A percentile compares a stretch with the other conserved stretches of the same genome.
Evolutionary conservation across 2,329 filamentous ascomycete genomes (phyloP).

Genomic region (Fusarium neocosmosporiellum): DNA sequence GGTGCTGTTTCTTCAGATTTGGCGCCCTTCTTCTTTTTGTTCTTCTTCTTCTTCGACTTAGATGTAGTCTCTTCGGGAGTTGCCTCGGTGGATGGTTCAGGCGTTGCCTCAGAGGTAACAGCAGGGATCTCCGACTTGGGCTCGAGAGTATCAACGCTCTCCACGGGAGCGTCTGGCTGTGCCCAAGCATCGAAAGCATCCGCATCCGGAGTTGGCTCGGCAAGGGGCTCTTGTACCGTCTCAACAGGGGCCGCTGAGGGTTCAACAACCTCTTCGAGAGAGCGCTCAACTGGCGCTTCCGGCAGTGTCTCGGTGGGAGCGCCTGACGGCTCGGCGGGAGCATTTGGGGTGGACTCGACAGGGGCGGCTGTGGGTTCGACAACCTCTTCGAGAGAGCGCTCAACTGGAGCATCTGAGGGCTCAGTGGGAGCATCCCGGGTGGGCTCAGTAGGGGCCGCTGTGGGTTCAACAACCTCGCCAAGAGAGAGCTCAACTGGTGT

Average conservation of each 20-base stretch:
- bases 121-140: constrained; percentile 5
- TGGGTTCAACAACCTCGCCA: neutral
- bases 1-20: constrained; percentile 23
- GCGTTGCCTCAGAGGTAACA: constrained; percentile 7
- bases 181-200: constrained; percentile 35
- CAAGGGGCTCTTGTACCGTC: neutral
- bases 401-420: neutral
- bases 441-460: neutral
- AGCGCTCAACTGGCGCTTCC: neutral
- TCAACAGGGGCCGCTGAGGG: neutral
- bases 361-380: neutral
- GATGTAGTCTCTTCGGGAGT: constrained; percentile 17
- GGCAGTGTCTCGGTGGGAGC: neutral
- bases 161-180: constrained; percentile 11
- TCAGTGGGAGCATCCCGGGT: neutral
- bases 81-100: constrained; percentile 12
- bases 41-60: constrained; percentile 43
- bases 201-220: constrained; percentile 7
- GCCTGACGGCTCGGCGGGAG: neutral
- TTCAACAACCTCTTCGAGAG: neutral
- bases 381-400: neutral
- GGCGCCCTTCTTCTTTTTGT: constrained; percentile 43
- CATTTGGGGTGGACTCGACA: neutral
- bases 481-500: neutral
- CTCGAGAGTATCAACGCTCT: constrained; percentile 2